Conservation (phyloP, 2,329 filamentous ascomycete genomes). For the Penicillium sp. region DNA sequence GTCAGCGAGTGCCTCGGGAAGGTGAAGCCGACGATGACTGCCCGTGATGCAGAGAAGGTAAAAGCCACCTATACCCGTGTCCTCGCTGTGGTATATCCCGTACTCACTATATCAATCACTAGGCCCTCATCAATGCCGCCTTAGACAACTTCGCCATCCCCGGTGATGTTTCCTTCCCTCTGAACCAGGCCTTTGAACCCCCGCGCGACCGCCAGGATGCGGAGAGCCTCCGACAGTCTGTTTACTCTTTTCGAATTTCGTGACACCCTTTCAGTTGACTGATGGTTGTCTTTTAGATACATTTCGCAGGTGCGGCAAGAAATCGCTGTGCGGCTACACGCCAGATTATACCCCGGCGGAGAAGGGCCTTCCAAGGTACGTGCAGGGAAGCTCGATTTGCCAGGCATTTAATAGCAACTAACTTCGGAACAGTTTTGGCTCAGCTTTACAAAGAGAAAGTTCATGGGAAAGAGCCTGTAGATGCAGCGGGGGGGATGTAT, state of each 20-base stretch:
- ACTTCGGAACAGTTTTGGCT: slow-evolving; percentile 82
- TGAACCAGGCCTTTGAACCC: slow-evolving; percentile 96
- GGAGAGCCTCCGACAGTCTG: slow-evolving; percentile 83
- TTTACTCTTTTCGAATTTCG: slow-evolving; percentile 8
- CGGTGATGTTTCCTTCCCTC: slow-evolving; percentile 86
- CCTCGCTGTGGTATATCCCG: background rate
- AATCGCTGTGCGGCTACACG: slow-evolving; percentile 78
- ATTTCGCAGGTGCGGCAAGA: slow-evolving; percentile 93
- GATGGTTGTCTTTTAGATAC: slow-evolving; percentile 38
- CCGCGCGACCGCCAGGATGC: slow-evolving; percentile 86
- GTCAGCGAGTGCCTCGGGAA: slow-evolving; percentile 87
- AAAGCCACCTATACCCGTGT: slow-evolving; percentile 2
- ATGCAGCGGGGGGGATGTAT: slow-evolving; percentile 27
- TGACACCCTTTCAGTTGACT: background rate
- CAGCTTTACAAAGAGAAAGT: slow-evolving; percentile 98
- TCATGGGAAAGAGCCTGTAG: slow-evolving; percentile 93
- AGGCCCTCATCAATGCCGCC: slow-evolving; percentile 88
- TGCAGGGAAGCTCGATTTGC: background rate
- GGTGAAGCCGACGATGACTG: slow-evolving; percentile 74
- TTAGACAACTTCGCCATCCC: slow-evolving; percentile 95
- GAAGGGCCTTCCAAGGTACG: slow-evolving; percentile 67
- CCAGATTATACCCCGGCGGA: slow-evolving; percentile 81
- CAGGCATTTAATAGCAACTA: slow-evolving; percentile 21
- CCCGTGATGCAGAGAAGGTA: slow-evolving; percentile 70
- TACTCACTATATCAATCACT: slow-evolving; percentile 53